A percentile compares a stretch with the other conserved stretches of the same genome.
Evolutionary conservation across 345 rosid genomes (phyloP).

Genomic region (Acer yangbiense): DNA sequence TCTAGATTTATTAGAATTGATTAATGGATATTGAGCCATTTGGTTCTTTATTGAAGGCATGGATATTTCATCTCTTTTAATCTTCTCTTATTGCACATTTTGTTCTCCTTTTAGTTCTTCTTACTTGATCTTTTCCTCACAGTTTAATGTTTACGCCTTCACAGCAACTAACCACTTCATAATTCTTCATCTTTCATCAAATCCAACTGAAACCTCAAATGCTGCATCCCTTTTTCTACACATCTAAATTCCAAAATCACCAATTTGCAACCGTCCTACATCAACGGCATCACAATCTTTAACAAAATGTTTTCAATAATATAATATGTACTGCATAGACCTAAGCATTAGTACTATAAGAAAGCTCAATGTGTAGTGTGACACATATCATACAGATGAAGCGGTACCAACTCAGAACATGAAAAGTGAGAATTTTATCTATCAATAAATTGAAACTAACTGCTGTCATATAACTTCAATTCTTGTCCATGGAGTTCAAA

Average conservation of each 20-base stretch:
- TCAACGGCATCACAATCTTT: neutral
- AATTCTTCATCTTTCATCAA: neutral
- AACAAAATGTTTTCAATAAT: neutral
- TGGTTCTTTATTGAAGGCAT: neutral
- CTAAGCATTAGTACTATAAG: neutral
- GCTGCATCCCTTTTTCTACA: neutral
- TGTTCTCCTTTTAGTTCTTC: neutral
- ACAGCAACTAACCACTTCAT: neutral
- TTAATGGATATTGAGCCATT: neutral
- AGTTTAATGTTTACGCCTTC: neutral
- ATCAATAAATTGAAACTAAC: neutral
- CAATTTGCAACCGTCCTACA: neutral
- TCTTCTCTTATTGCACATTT: neutral
- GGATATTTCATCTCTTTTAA: neutral
- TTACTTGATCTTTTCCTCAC: neutral
- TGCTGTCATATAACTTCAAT: neutral
- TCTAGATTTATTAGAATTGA: neutral
- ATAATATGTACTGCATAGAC: neutral
- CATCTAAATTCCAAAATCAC: constrained; percentile 6
- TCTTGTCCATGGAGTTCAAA: constrained; percentile 25
- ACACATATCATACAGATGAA: neutral
- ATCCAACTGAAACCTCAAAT: neutral
- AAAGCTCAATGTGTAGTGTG: neutral
- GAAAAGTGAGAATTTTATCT: neutral
- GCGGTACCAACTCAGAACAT: neutral